A percentile compares a stretch with the other conserved stretches of the same genome.
Evolutionary conservation across 2,329 filamentous ascomycete genomes (phyloP).

Genomic region (Clonostachys chloroleuca): DNA sequence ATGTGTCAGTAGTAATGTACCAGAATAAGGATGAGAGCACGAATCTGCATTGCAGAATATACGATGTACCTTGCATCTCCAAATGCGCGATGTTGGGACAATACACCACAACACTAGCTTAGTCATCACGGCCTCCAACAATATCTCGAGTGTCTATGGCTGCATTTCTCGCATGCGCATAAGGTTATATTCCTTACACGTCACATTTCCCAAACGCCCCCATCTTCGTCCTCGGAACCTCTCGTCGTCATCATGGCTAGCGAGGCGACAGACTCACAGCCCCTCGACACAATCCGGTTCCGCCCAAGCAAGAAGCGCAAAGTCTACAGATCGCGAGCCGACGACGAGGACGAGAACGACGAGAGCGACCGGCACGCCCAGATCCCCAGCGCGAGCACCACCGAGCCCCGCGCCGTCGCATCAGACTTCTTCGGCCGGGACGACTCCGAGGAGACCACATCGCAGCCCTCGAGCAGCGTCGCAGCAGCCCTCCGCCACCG

Average conservation of each 20-base stretch:
- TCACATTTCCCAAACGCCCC: neutral
- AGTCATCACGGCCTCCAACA: too few species aligned
- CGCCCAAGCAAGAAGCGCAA: conserved; percentile 57
- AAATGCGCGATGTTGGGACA: too few species aligned
- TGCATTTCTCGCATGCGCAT: too few species aligned
- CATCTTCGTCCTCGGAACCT: neutral
- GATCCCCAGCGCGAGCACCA: neutral
- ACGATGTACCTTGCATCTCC: too few species aligned
- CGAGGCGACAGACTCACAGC: conserved; percentile 11
- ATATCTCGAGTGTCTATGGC: too few species aligned
- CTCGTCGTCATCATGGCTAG: conserved; percentile 10
- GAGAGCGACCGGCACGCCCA: neutral
- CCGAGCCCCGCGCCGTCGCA: neutral
- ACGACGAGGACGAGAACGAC: conserved; percentile 4
- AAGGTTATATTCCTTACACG: neutral
- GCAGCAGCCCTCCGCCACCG: conserved; percentile 48
- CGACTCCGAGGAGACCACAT: conserved; percentile 5
- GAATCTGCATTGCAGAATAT: too few species aligned
- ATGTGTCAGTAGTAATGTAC: too few species aligned
- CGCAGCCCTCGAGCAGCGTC: conserved; percentile 25
- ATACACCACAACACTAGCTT: too few species aligned
- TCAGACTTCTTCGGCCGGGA: conserved; percentile 3
- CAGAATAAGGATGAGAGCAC: too few species aligned
- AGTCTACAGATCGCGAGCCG: conserved; percentile 47
- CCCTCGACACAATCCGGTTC: conserved; percentile 36